Conservation (phyloP, 2,329 filamentous ascomycete genomes). For the Alternaria arborescens region DNA sequence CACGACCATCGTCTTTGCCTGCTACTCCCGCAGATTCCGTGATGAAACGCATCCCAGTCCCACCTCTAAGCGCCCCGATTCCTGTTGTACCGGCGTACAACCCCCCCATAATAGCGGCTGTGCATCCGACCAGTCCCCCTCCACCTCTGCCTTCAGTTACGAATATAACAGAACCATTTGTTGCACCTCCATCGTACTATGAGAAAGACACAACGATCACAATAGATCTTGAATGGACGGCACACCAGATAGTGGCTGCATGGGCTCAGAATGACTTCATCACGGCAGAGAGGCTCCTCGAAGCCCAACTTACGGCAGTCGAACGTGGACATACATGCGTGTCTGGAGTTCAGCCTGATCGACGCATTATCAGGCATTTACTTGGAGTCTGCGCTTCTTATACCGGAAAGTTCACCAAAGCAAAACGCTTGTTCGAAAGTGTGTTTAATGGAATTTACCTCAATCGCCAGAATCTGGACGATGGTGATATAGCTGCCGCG, state of each 20-base stretch:
- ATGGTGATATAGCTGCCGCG: slow-evolving; percentile 45
- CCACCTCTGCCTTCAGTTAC: neutral
- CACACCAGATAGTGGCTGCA: slow-evolving; percentile 29
- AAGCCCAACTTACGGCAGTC: slow-evolving; percentile 38
- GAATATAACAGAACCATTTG: neutral
- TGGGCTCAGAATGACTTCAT: slow-evolving; percentile 34
- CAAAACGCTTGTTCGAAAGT: slow-evolving; percentile 41
- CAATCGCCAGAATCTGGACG: slow-evolving; percentile 31
- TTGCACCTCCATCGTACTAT: slow-evolving; percentile 15
- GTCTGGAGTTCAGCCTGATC: slow-evolving; percentile 33
- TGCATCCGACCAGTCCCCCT: neutral
- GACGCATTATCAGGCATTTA: slow-evolving; percentile 37
- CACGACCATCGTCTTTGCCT: neutral
- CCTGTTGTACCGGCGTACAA: neutral
- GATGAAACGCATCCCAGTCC: neutral
- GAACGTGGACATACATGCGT: slow-evolving; percentile 34
- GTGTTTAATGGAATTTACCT: slow-evolving; percentile 37
- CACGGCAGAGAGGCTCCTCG: slow-evolving; percentile 28
- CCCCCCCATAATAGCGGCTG: neutral
- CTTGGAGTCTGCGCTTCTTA: slow-evolving; percentile 41
- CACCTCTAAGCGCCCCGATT: neutral
- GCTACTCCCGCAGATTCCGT: neutral
- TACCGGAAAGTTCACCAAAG: slow-evolving; percentile 37
- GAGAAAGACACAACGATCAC: slow-evolving; percentile 11
- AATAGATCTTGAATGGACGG: slow-evolving; percentile 30